Base-by-base conservation (phyloP, 495 filamentous ascomycete genomes). In the Hypomontagnella monticulosa region DNA sequence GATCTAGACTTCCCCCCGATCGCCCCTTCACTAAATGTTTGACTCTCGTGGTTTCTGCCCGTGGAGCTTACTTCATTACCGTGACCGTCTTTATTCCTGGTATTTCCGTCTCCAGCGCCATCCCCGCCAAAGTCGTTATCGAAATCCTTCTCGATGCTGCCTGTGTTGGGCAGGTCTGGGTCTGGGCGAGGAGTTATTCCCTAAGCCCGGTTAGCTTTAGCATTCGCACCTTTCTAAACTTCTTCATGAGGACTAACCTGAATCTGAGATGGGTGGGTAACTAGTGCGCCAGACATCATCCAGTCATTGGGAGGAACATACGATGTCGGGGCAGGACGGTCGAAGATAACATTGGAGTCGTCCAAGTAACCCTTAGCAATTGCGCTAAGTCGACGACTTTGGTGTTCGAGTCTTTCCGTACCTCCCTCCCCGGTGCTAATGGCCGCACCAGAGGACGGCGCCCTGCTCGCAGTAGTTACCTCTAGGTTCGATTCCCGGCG, bases 311-410 rank as follows among this genome's bases (percentile, higher is more conserved):
- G 1, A 33, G 14, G 6, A 27, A 15, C 23, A 37, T 12, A 37
- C 18, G 30, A 1, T 33, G 9, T 33, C 27, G 40, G 0, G 14
- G 4, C 3, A 48, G 50, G 40, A 36, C 9, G 36, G 14, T 70
- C 57, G 6, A 9, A 55, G 16, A 70, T 42, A 18, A 53, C 23
- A 9, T 57, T 32, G 9, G 32, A 15, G 16, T 37, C 54, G 20
- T 54, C 47, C 9, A 70, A 30, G 32, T 47, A 12, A 16, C 44
- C 18, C 27, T 38, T 42, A 1, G 54, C 40, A 11, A 70, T 70
- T n/a, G 55, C 37, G 11, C 59, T 36, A 9, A 70, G 41, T 34
- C 54, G 49, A 42, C 32, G 47, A n/a, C 49, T 41, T 20, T 42
- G 16, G n/a, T n/a, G n/a, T n/a, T 56, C 50, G 15, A 40, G 47